Base-by-base conservation (phyloP, 805 yeast species). In the Wickerhamiella nectarea region DNA sequence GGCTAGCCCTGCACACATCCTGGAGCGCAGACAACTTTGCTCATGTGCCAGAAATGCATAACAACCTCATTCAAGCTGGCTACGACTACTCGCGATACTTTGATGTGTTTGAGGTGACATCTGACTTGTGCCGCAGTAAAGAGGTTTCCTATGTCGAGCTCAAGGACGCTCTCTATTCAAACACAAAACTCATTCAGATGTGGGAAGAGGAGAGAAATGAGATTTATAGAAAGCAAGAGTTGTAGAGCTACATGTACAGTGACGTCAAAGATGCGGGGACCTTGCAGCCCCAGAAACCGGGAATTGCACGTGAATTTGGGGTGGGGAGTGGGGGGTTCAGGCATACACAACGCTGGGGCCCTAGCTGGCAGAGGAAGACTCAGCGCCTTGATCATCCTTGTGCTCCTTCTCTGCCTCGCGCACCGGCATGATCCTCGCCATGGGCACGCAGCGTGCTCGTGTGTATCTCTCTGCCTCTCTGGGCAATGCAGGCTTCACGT, bases 381-480 rank as follows among this genome's bases (percentile, higher is more conserved):
- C n/a, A n/a, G n/a, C n/a, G n/a, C n/a, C n/a, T n/a, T n/a, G n/a
- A n/a, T 25, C n/a, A 25, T 6, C 12, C 28, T 9, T 25, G 12
- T 4, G 28, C 4, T 25, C n/a, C 28, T 5, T 25, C 28, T 10
- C n/a, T 25, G 4, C 14, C 34, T 29, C 14, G 34, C 17, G 17
- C 19, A 14, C 25, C 31, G 33, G 15, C 43, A 40, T 40, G n/a
- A 40, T 25, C 25, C 31, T 34, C 5, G 43, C 43, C 43, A 40
- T 40, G 17, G 31, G 22, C 20, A 36, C 43, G 18, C 43, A 40
- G 9, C 43, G 24, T n/a, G 31, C 43, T 12, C 43, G 37, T 9
- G 43, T 40, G 18, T 40, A 40, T 6, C 38, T 29, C 31, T 40
- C 43, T 4, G 38, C 43, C 19, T 40, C 43, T 10, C 43, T 15